Evolutionary conservation across 257 asterid genomes (phyloP), one percentile per base, ranked within the genome.

Genomic region (Penstemon newberryi): DNA sequence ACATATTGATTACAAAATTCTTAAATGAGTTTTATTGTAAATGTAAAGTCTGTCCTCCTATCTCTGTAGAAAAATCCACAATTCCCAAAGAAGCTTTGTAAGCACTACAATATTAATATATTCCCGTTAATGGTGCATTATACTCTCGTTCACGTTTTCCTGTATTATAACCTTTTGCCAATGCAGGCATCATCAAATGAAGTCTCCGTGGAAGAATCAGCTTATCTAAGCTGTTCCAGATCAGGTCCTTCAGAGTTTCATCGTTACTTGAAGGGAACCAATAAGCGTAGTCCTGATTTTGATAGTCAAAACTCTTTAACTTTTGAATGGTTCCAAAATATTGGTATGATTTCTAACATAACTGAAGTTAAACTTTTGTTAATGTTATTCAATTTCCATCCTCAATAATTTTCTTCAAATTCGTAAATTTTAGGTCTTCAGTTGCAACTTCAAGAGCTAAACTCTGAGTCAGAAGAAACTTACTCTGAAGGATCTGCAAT

Each of bases 401-500:
- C 36, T 65, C 13, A 70, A 51, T 68, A 46, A 61, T 10, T n/a
- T 40, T 66, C 19, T 43, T 74, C 60, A 69, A 15, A 19, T 54
- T 38, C 56, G 45, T 60, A 33, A 72, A 45, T 81, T 70, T 5
- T 61, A 90, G 96, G 85, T 55, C 84, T 75, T 15, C 76, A 62
- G 18, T 39, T 70, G 78, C 87, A 81, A 70, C 84, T 89, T 43
- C 77, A 84, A 63, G 75, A 74, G 70, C 74, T 80, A 13, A 77
- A 83, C 67, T 67, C 79, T 0, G 82, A 79, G 55, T 72, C 80
- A 0, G 91, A 81, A 56, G 91, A 82, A 38, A 70, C 80, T 45
- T 77, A 60, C 63, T 87, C 95, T 7, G 95, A 82, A 72, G 95
- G 77, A 70, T 85, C 93, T n/a, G 83, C 50, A 60, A 77, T 89